phyloP scores from a whole-genome alignment of 1,284 basidiomycete genomes.

The Sporisorium reilianum region DNA sequence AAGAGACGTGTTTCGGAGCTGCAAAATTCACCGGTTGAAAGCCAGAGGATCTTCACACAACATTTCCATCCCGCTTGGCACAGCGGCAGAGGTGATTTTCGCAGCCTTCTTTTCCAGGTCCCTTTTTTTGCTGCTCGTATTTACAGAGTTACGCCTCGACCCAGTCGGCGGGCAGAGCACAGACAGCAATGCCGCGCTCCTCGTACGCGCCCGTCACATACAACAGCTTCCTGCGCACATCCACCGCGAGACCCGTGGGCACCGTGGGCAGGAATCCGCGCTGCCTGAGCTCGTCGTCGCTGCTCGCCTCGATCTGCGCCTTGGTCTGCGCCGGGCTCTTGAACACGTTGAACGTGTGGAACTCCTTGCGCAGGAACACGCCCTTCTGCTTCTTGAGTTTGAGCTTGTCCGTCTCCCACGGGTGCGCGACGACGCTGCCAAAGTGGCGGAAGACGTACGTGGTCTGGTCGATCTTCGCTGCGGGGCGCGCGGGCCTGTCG shows the following conservation, averaged over 20 bases:
- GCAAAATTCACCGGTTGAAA: conserved; percentile 20
- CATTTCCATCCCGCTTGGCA: conserved; percentile 17
- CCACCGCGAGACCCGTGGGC: conserved; percentile 53
- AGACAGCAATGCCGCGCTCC: conserved; percentile 52
- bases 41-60: conserved; percentile 38
- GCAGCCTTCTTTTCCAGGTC: background rate
- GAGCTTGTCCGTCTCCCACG: conserved; percentile 49
- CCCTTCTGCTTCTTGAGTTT: conserved; percentile 36
- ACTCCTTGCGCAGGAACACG: conserved; percentile 45
- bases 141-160: conserved; percentile 22
- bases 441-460: conserved; percentile 47
- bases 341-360: conserved; percentile 46
- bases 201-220: conserved; percentile 55
- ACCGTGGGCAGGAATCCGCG: conserved; percentile 53
- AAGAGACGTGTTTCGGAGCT: conserved; percentile 17
- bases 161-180: conserved; percentile 43
- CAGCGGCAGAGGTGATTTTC: conserved; percentile 6
- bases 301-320: conserved; percentile 34
- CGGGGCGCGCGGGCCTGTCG: conserved; percentile 31
- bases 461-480: conserved; percentile 47
- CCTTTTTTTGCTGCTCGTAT: background rate
- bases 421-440: conserved; percentile 42
- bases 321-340: conserved; percentile 33
- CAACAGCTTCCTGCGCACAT: conserved; percentile 36
- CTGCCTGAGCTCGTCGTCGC: conserved; percentile 21